Evolutionary conservation across 2,329 filamentous ascomycete species (phyloP), one percentile per base, ranked within the genome.

Genomic region (Bipolaris oryzae): DNA sequence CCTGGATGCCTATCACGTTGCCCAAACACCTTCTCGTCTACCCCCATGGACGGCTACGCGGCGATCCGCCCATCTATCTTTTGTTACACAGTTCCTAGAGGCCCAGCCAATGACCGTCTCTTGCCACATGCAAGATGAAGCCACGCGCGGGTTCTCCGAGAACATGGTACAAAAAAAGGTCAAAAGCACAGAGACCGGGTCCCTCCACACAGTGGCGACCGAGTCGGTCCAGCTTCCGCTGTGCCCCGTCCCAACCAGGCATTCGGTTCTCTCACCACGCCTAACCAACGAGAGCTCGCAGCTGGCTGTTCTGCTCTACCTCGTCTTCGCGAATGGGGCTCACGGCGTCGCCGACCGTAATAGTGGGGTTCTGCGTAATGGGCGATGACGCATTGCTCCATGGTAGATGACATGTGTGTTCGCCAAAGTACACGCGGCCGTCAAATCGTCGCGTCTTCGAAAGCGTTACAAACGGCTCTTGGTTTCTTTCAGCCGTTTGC

Each of bases 381-480:
- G 63, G 62, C 18, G 66, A 68, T 33, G 61, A 53, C 41, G 51
- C 55, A 20, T 68, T 63, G 21, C 61, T 56, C 55, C 67, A 58
- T 16, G 68, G 65, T 20, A 79, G 61, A 65, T 82, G 74, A 56
- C 79, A 79, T 34, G 82, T 81, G 77, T 99, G 94, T 57, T 89
- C 87, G 4, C 95, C 95, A 79, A 99, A 99, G 65, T 89, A 89
- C 2, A 97, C 89, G 76, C 92, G 92, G 1, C 92, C 91, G 49
- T 90, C 87, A 61, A 91, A 87, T 54, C 91, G 85, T 64, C 95
- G 85, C 10, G 91, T 96, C 80, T 96, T 96, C 1, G 90, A 89
- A 56, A 99, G 78, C 0, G 92, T 97, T 3, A 90, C 85, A 71
- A 95, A 96, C 0, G 95, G 95, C 74, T 98, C 95, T 61, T 92